phyloP scores from a whole-genome alignment of 306 rosid species.

The Quercus cerris region DNA sequence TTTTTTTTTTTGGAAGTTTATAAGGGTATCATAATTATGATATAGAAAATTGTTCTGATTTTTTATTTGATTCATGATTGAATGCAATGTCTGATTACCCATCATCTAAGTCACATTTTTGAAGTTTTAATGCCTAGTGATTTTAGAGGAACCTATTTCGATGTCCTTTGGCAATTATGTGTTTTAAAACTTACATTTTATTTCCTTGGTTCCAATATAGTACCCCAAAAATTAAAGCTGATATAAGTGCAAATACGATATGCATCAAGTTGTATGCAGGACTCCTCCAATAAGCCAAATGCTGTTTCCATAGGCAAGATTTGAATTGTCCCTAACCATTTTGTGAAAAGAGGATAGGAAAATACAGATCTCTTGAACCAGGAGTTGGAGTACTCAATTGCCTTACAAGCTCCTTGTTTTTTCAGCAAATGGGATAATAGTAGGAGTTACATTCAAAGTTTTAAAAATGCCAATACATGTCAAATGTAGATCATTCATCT shows the following conservation, averaged over 20 bases:
- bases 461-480: too few relatives aligned
- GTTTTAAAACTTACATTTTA: slow-evolving; percentile 21
- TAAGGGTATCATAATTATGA: too few relatives aligned
- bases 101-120: too few relatives aligned
- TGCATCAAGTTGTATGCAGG: slow-evolving; percentile 42
- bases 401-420: slow-evolving; percentile 43
- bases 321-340: slow-evolving; percentile 51
- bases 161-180: too few relatives aligned
- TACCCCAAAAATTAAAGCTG: slow-evolving; percentile 21
- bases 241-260: slow-evolving; percentile 11
- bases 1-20: too few relatives aligned
- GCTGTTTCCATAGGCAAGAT: slow-evolving; percentile 45
- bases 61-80: too few relatives aligned
- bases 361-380: slow-evolving; percentile 48
- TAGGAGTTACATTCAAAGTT: not conserved
- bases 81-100: too few relatives aligned
- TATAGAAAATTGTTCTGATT: too few relatives aligned
- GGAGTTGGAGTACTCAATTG: slow-evolving; percentile 48
- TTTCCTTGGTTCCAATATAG: slow-evolving; percentile 37
- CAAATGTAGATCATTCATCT: not conserved
- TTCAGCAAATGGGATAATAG: slow-evolving; percentile 28
- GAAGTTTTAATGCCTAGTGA: too few relatives aligned
- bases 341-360: slow-evolving; percentile 47
- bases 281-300: slow-evolving; percentile 46
- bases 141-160: too few relatives aligned